Evolutionary conservation across 345 rosid species (phyloP), one percentile per base, ranked within the genome.

Genomic region (Excoecaria agallocha): DNA sequence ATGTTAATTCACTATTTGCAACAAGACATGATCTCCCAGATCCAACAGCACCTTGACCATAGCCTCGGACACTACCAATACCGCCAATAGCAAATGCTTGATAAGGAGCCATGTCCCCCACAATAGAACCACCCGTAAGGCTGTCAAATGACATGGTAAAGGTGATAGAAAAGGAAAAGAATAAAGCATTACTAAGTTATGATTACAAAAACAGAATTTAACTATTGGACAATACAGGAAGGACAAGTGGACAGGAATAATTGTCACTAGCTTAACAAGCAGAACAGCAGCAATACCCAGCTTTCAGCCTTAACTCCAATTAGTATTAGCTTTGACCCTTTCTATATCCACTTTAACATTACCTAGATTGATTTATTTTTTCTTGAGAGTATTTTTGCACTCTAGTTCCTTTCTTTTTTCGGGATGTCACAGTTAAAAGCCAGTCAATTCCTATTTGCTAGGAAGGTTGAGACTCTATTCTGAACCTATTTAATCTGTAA

Each of bases 71-170:
- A 72, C 93, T 91, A 71, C 91, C 93, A 51, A 87, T 69, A 76
- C 98, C 98, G 39, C 98, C 98, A 66, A 94, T 84, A 76, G 98
- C 85, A 87, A 94, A 94, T 73, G 98, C 97, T 84, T 92, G 98
- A 83, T 92, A 91, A 79, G 98, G 98, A 82, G 98, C 95, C 95
- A 94, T 94, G 83, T 92, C 97, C 80, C 98, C 98, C 54, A 94
- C 98, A 78, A 92, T 94, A 51, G 98, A 92, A 74, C 98, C 98
- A 77, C 95, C 97, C 82, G 95, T 89, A 84, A 94, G 78, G 85
- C 98, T 94, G 87, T 69, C 68, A 74, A 74, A 82, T 49, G 57
- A 81, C 76, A 71, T 76, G 61, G 71, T 82, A 63, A 84, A 89
- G 70, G 38, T 60, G 43, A 77, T 45, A 8, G 51, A 75, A 74